Percentiles rank a stretch among this genome's conserved stretches.
Conservation (phyloP, 768 basidiomycete species). For the Fomitopsis serialis region DNA sequence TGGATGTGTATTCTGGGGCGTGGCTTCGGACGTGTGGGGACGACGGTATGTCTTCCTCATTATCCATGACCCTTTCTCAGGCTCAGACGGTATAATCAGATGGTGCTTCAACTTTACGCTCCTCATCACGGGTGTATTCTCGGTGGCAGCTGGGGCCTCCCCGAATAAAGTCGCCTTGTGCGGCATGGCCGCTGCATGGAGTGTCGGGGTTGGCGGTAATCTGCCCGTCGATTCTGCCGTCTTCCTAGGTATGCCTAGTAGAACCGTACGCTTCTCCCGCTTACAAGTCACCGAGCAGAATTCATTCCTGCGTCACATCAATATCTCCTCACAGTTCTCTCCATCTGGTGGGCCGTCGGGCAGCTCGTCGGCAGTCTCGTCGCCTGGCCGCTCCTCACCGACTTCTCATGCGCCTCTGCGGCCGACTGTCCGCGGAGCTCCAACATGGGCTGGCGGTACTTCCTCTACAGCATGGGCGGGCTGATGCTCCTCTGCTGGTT, state of each 20-base stretch:
- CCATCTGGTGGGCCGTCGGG: conserved; percentile 78
- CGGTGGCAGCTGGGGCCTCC: conserved; percentile 55
- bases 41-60: conserved; percentile 31
- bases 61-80: no score
- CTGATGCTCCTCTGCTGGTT: conserved; percentile 59
- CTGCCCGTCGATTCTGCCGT: conserved; percentile 73
- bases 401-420: conserved; percentile 50
- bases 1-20: conserved; percentile 65
- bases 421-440: conserved; percentile 38
- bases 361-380: conserved; percentile 59
- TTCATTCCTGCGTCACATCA: conserved; percentile 70
- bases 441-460: conserved; percentile 75
- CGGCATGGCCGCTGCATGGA: conserved; percentile 49
- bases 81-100: no score
- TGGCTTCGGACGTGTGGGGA: conserved; percentile 69
- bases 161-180: conserved; percentile 46
- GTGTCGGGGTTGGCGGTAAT: conserved; percentile 70
- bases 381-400: conserved; percentile 70
- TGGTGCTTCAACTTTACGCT: conserved; percentile 67
- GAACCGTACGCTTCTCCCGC: no score
- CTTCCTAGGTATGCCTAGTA: conserved; percentile 50
- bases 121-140: conserved; percentile 62
- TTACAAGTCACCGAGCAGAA: conserved; percentile 31
- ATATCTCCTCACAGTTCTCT: conserved; percentile 70
- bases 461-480: conserved; percentile 68